These are phyloP conservation scores for Solanum chmielewskii DNA, from an alignment of 257 asterid genomes.

Conservation along the genomic window DNA sequence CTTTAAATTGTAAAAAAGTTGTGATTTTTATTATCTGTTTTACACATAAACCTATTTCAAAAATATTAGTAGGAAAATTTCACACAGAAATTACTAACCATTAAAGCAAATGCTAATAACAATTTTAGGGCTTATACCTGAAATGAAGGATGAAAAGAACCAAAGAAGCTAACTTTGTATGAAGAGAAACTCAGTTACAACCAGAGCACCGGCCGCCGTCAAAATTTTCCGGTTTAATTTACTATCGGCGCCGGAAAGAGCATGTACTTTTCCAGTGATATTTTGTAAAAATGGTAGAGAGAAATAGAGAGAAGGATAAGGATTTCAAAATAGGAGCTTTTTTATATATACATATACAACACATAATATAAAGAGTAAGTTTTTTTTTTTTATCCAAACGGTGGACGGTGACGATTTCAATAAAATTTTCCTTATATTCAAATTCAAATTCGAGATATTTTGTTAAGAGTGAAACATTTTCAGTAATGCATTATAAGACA, in stretches of 20 bases:
- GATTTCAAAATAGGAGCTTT: background rate
- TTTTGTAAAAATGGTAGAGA: background rate
- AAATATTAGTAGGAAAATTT: background rate
- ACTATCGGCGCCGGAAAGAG: background rate
- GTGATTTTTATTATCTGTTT: background rate
- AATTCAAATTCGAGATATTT: fast-evolving
- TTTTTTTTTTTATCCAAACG: no score
- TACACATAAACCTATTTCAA: background rate
- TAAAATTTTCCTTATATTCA: no score
- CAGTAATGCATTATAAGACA: no score
- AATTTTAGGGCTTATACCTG: background rate
- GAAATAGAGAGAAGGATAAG: background rate
- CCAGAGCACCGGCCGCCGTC: background rate
- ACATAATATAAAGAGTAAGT: no score
- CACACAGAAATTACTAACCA: background rate
- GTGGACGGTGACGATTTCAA: no score
- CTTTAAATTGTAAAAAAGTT: background rate
- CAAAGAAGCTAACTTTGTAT: background rate
- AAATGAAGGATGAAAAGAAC: background rate
- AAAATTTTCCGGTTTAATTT: background rate
- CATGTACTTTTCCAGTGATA: background rate
- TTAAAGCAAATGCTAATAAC: background rate
- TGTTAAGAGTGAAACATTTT: no score
- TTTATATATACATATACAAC: no score
- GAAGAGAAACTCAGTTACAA: background rate